phyloP scores from a whole-genome alignment of 139 green algal genomes.

The Helicosporidium sp. region DNA sequence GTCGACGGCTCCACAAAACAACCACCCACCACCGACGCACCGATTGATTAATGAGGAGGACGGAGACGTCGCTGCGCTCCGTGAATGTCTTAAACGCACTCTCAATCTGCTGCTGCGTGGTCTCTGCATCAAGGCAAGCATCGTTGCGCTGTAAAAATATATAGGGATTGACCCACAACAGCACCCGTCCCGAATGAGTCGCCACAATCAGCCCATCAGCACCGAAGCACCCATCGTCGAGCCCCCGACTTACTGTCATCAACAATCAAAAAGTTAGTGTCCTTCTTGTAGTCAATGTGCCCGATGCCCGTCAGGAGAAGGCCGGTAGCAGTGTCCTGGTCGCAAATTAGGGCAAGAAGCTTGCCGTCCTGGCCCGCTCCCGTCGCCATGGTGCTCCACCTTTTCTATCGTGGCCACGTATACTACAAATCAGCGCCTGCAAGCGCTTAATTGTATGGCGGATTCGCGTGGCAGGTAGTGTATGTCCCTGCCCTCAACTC shows the following conservation, averaged over 20 bases:
- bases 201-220: too few species aligned
- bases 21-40: background rate
- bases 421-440: too few species aligned
- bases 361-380: too few species aligned
- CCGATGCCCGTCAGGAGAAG: slow-evolving; percentile 90
- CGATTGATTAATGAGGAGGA: slow-evolving; percentile 85
- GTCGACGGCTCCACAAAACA: slow-evolving; percentile 10
- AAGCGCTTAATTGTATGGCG: too few species aligned
- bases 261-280: slow-evolving; percentile 87
- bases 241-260: slow-evolving; percentile 50
- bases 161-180: background rate
- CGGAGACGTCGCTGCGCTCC: slow-evolving; percentile 71
- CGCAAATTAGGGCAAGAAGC: slow-evolving; percentile 36
- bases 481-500: too few species aligned
- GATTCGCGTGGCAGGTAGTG: too few species aligned
- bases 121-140: slow-evolving; percentile 31
- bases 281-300: slow-evolving; percentile 72
- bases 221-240: background rate
- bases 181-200: too few species aligned
- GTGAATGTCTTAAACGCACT: slow-evolving; percentile 84
- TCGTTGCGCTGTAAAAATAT: background rate
- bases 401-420: too few species aligned
- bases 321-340: slow-evolving; percentile 91
- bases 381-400: too few species aligned
- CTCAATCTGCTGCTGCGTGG: slow-evolving; percentile 65